These are phyloP conservation scores for Dactylellina sp. DNA, from an alignment of 2,329 filamentous ascomycete genomes.

Conservation along the genomic window DNA sequence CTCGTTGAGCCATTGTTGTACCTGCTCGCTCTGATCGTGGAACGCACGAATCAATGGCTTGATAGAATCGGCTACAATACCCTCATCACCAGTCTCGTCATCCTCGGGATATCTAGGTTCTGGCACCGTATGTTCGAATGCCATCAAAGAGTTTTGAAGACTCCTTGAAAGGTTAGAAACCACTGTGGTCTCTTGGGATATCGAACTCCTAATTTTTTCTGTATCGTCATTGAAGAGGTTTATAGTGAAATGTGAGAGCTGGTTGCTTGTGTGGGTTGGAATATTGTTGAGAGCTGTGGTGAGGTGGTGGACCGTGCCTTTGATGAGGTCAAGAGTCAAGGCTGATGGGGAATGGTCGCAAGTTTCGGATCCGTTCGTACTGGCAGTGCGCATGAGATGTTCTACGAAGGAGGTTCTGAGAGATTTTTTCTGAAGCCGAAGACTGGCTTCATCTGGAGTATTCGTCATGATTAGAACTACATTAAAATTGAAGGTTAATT, in stretches of 20 bases:
- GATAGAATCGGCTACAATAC: constrained; percentile 5
- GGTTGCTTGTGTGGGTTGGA: constrained; percentile 32
- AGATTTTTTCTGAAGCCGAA: not conserved
- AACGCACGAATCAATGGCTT: constrained; percentile 37
- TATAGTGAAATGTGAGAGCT: constrained; percentile 42
- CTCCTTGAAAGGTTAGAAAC: constrained; percentile 39
- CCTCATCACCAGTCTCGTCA: not conserved
- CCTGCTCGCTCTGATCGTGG: constrained; percentile 41
- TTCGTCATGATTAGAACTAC: constrained; percentile 43
- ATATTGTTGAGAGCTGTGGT: constrained; percentile 20
- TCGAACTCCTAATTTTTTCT: constrained; percentile 34
- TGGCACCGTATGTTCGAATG: constrained; percentile 24
- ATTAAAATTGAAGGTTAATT: not conserved
- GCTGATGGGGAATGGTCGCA: not conserved
- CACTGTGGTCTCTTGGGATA: constrained; percentile 25
- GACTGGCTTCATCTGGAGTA: not conserved
- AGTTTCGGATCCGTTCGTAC: not conserved
- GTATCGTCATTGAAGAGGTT: constrained; percentile 54
- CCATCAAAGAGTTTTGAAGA: constrained; percentile 33
- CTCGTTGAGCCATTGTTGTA: constrained; percentile 46
- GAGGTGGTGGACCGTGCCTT: constrained; percentile 41
- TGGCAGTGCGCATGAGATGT: constrained; percentile 29
- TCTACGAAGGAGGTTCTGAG: constrained; percentile 42
- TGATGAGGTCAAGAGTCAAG: constrained; percentile 37
- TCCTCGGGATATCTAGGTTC: not conserved